Evolutionary conservation across 352 stramenopile genomes (phyloP).

Genomic region (Phytophthora sp.): DNA sequence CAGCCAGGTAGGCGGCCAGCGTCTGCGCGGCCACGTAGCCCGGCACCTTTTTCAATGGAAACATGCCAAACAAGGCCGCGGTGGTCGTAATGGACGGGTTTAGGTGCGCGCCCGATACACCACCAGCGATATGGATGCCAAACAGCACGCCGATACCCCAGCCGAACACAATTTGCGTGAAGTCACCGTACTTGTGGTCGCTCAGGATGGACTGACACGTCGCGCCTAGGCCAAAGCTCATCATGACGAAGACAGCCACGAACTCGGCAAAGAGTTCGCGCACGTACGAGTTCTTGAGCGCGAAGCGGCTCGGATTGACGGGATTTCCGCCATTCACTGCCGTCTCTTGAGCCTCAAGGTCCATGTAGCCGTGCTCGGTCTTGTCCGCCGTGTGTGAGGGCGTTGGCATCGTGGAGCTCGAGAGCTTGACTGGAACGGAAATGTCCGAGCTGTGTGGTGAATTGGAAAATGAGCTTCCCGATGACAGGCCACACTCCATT

Average conservation of each 20-base stretch:
- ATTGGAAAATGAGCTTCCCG: conserved; percentile 36
- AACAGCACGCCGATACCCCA: conserved; percentile 60
- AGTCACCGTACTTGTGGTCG: conserved; percentile 36
- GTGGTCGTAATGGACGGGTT: conserved; percentile 51
- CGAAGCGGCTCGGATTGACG: conserved; percentile 35
- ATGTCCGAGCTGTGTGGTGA: conserved; percentile 25
- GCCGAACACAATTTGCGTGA: conserved; percentile 44
- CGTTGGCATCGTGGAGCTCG: conserved; percentile 19
- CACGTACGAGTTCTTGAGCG: conserved; percentile 40
- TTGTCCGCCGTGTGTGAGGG: conserved; percentile 39
- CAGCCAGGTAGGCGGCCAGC: conserved; percentile 51
- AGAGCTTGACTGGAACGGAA: conserved; percentile 11
- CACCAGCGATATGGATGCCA: conserved; percentile 49
- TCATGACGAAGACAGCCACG: conserved; percentile 51
- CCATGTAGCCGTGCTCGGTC: conserved; percentile 41
- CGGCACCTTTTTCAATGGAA: conserved; percentile 59
- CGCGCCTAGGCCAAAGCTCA: conserved; percentile 41
- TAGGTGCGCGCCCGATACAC: conserved; percentile 50
- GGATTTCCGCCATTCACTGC: conserved; percentile 26
- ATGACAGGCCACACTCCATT: not conserved
- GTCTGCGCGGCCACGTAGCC: conserved; percentile 52
- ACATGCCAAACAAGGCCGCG: conserved; percentile 38
- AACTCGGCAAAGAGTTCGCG: conserved; percentile 48
- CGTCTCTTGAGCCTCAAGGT: conserved; percentile 37
- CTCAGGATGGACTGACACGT: conserved; percentile 46